These are phyloP conservation scores for Tuber indicum DNA, from an alignment of 495 filamentous ascomycete genomes.

Conservation along the genomic window DNA sequence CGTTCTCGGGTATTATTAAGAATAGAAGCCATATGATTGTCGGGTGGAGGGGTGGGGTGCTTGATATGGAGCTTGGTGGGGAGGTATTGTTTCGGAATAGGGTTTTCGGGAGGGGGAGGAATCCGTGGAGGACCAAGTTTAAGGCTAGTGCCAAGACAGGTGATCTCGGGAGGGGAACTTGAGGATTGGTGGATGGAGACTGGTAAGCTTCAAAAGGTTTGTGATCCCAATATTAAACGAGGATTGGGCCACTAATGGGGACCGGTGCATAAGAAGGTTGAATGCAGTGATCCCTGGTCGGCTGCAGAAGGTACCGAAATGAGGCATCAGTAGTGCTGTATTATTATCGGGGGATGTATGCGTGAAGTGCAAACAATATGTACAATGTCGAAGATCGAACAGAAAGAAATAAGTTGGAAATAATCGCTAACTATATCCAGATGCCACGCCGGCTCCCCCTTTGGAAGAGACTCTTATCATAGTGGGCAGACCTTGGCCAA, in stretches of 20 bases:
- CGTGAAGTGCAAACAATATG: neutral
- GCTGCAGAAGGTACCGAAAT: neutral
- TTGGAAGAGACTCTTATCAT: neutral
- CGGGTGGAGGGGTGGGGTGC: neutral
- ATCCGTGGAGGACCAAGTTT: neutral
- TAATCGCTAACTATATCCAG: neutral
- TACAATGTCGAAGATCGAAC: neutral
- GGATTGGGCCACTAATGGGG: neutral
- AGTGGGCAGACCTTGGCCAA: neutral
- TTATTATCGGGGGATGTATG: neutral
- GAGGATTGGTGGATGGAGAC: neutral
- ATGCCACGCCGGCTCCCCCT: neutral
- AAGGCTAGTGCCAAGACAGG: conserved; percentile 8
- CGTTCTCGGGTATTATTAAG: neutral
- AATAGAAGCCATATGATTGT: conserved; percentile 9
- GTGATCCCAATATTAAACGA: neutral
- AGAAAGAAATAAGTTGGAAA: neutral
- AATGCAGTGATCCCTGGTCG: neutral
- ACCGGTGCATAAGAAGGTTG: neutral
- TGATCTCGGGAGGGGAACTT: neutral
- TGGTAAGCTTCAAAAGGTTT: conserved; percentile 7
- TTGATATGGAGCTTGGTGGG: conserved; percentile 4
- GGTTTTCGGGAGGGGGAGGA: conserved; percentile 10
- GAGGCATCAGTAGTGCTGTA: neutral
- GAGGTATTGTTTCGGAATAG: neutral